Base-by-base conservation (phyloP, 2,329 filamentous ascomycete genomes). In the Fonsecaea multimorphosa region DNA sequence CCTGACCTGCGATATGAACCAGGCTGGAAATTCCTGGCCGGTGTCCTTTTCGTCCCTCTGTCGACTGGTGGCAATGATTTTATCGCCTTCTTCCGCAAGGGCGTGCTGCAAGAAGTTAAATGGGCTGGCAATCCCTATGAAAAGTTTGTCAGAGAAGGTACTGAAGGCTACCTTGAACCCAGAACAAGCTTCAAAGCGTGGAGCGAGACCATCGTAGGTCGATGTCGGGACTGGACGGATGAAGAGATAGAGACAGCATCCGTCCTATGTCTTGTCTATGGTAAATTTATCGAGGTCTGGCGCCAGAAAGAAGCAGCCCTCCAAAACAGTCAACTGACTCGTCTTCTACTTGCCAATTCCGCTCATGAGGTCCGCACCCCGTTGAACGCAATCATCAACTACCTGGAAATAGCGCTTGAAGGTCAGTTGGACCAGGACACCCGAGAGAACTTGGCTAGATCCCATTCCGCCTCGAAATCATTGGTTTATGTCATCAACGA, bases 401-500 rank as follows among this genome's bases (percentile, higher is more conserved):
- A 96, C 71, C 84, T 97, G 0, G 93, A 97, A 72, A 96, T 97
- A 69, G 93, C 93, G 0, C 79, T 97, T 1, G 93, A 97, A 78
- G 92, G 92, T 0, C 80, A 83, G 0, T 80, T 97, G 2, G 93
- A 96, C 69, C 81, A 86, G 16, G 93, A 96, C 74, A 96, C 91
- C 0, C 84, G 93, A 22, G 93, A 97, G 4, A 96, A 95, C 34
- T 80, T 97, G 5, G 85, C 90, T 0, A 90, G 88, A 71, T 96
- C 93, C 0, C 91, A 97, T 74, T 96, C 92, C 0, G 93, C 93
- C 3, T 97, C 93, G 0, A 96, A 96, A 74, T 96, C 92, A 0
- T 80, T 97, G 29, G 94, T 97, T 3, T 96, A 96, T 74, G 92
- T 96, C 9, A 97, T 97, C 79, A 97, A 97, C 70, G 93, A 97